phyloP scores from a whole-genome alignment of 306 rosid species.

The Citrullus mucosospermus region DNA sequence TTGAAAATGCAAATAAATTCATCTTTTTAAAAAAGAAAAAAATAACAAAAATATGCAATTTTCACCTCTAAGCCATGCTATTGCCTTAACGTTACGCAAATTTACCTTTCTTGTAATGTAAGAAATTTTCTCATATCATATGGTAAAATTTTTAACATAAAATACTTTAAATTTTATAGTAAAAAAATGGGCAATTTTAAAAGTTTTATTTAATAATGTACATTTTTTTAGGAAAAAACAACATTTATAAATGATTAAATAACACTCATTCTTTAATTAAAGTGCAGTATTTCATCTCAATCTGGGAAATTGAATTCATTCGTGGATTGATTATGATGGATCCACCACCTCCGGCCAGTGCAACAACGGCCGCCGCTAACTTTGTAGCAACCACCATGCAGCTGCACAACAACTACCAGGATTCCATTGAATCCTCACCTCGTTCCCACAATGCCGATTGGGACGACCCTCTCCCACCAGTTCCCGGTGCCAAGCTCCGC shows the following conservation, averaged over 20 bases:
- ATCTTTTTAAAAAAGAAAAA: too few species aligned
- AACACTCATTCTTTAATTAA: not conserved
- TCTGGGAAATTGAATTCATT: not conserved
- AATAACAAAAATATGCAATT: too few species aligned
- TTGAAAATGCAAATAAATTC: too few species aligned
- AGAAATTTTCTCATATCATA: not conserved
- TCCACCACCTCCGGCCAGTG: constrained; percentile 1
- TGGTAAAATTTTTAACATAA: not conserved
- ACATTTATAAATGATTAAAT: not conserved
- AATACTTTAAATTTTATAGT: too few species aligned
- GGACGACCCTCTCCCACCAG: constrained; percentile 32
- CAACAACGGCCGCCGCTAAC: constrained; percentile 10
- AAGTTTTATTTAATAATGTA: not conserved
- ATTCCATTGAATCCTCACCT: constrained; percentile 48
- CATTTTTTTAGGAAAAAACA: not conserved
- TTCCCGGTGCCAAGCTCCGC: constrained; percentile 72
- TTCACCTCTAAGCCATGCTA: not conserved
- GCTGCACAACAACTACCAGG: constrained; percentile 22
- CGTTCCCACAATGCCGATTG: constrained; percentile 46
- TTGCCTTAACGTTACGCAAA: not conserved
- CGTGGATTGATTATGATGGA: not conserved
- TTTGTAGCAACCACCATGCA: constrained; percentile 9
- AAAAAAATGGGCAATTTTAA: not conserved
- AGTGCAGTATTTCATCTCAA: not conserved
- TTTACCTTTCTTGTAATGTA: not conserved